Evolutionary conservation across 1,284 basidiomycete species (phyloP), one percentile per base, ranked within the genome.

Genomic region (Ustilago sp.): DNA sequence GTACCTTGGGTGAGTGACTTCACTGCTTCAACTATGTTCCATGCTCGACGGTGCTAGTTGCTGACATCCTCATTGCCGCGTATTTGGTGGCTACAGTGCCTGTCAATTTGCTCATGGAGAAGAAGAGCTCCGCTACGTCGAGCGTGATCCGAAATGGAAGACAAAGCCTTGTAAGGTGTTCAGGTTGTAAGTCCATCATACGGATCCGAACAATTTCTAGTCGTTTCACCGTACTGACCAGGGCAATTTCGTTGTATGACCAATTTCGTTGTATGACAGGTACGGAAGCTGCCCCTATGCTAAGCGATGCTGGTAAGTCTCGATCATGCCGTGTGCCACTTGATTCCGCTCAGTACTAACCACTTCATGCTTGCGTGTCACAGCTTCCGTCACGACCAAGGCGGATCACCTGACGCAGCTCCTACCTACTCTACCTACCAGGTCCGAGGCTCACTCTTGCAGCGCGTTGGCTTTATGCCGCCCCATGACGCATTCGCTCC

Each of bases 141-240:
- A 90, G 74, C 90, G 94, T 72, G 94, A 95, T 85, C 93, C 93
- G 53, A 94, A 94, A 91, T 95, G 94, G 87, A 95, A 95, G 87
- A 94, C 94, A 11, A 93, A 94, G 87, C 93, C 94, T 68, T 95
- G 94, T 86, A 90, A 93, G 87, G 93, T 93, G 3, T 95, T 94
- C 88, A 93, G 28, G 43, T 19, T 50, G 74, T 77, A 41, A 59
- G 74, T 63, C 13, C 32, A 4, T 31, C 15, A 8, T 3, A n/a
- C 6, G 2, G 6, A 5, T 28, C 23, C n/a, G 11, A 23, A 23
- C 15, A 55, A 4, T 28, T 8, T 11, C 28, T 13, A 38, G 36
- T 28, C 12, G 23, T 28, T 28, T 28, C 23, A 28, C 23, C 23
- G 23, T 28, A 28, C 23, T 28, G 23, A 28, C 23, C 3, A 28